These are phyloP conservation scores for Exophiala bonariae DNA, from an alignment of 2,329 filamentous ascomycete genomes.

Conservation along the genomic window DNA sequence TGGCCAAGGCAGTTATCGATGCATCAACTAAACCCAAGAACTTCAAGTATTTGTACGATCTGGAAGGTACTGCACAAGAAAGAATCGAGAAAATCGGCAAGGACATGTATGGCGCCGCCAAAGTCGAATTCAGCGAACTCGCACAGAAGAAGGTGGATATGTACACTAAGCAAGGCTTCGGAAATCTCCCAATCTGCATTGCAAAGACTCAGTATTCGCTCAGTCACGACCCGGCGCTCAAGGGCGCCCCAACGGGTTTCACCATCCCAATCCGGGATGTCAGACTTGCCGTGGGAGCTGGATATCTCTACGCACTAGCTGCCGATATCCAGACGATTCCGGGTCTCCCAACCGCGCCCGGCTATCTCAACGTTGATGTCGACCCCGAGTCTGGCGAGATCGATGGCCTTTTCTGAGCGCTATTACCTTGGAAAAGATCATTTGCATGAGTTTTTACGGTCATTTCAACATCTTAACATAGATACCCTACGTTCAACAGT, in stretches of 20 bases:
- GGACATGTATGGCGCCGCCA: conserved; percentile 89
- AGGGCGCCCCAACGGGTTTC: conserved; percentile 93
- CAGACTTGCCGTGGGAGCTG: conserved; percentile 87
- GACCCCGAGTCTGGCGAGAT: conserved; percentile 82
- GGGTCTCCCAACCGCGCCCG: conserved; percentile 88
- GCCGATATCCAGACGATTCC: conserved; percentile 99
- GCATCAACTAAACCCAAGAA: conserved; percentile 81
- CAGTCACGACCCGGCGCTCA: conserved; percentile 87
- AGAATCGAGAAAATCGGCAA: conserved; percentile 88
- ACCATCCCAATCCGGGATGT: conserved; percentile 94
- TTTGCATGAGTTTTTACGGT: conserved; percentile 2
- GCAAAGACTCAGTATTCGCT: conserved; percentile 99
- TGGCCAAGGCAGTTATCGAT: conserved; percentile 82
- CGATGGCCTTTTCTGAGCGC: conserved; percentile 73
- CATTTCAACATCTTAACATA: neutral
- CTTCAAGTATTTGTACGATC: conserved; percentile 82
- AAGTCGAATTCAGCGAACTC: conserved; percentile 88
- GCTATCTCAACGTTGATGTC: conserved; percentile 89
- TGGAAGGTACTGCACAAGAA: conserved; percentile 77
- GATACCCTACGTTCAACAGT: conserved; percentile 6
- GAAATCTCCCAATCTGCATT: conserved; percentile 90
- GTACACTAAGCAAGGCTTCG: conserved; percentile 89
- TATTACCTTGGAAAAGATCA: too few species aligned
- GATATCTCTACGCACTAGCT: conserved; percentile 91
- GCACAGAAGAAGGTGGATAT: conserved; percentile 96